Evolutionary conservation across 352 stramenopile species (phyloP).

Genomic region (Globisporangium spinosum): DNA sequence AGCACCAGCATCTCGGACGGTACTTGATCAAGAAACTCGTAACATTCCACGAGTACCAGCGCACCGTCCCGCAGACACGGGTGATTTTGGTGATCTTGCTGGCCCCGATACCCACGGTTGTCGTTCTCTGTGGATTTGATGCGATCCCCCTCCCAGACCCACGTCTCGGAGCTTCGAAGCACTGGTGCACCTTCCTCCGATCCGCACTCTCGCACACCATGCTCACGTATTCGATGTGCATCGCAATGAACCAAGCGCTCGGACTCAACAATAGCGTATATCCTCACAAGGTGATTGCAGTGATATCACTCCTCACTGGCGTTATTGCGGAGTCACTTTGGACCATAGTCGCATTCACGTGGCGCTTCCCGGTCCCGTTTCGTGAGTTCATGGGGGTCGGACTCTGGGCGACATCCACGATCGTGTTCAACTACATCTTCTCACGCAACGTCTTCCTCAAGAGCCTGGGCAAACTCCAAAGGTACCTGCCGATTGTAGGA

Average conservation of each 20-base stretch:
- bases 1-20: neutral
- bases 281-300: neutral
- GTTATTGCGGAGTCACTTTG: neutral
- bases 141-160: conserved; percentile 17
- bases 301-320: neutral
- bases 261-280: neutral
- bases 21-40: neutral
- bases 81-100: conserved; percentile 12
- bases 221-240: conserved; percentile 18
- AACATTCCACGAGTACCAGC: neutral
- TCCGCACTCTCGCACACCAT: conserved; percentile 15
- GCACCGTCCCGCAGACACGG: neutral
- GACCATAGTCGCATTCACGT: neutral
- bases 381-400: neutral
- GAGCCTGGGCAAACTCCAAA: neutral
- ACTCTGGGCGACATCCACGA: neutral
- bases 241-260: conserved; percentile 2
- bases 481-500: conserved; percentile 18
- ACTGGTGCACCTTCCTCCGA: conserved; percentile 15
- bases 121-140: conserved; percentile 8
- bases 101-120: conserved; percentile 17
- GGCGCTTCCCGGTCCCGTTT: neutral
- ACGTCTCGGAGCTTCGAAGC: neutral
- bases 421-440: conserved; percentile 16
- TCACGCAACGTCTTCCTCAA: conserved; percentile 11